Percentiles rank a stretch among this genome's conserved stretches.
Evolutionary conservation across 306 rosid genomes (phyloP).

Genomic region (Comarum palustre): DNA sequence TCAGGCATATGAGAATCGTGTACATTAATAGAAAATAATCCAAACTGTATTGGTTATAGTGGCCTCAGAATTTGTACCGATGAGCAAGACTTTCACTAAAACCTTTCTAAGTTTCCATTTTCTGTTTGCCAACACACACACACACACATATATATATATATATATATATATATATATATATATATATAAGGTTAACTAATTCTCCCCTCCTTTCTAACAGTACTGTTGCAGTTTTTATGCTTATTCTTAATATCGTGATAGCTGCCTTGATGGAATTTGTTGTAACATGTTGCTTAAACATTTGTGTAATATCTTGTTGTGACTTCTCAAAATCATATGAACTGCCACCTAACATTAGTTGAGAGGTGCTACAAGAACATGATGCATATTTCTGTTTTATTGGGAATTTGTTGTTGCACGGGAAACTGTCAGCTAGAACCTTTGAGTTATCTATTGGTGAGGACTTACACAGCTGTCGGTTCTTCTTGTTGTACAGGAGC

Average conservation of each 20-base stretch:
- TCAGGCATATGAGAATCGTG: background rate
- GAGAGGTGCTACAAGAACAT: background rate
- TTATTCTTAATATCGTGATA: background rate
- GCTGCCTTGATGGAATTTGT: background rate
- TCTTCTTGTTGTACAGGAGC: constrained; percentile 41
- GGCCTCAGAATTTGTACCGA: background rate
- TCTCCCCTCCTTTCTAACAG: no score
- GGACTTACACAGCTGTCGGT: constrained; percentile 9
- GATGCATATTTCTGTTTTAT: background rate
- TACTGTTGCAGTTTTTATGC: background rate
- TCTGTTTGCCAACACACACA: background rate
- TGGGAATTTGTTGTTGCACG: background rate
- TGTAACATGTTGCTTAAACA: background rate
- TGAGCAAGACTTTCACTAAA: background rate
- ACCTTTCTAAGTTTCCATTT: background rate
- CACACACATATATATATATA: no score
- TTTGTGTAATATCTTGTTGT: background rate
- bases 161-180: no score
- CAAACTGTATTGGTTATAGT: background rate
- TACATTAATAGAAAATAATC: no score
- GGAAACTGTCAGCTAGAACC: background rate
- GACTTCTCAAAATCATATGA: background rate
- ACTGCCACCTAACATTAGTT: background rate
- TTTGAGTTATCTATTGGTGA: background rate
- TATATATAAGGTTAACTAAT: no score